Conservation (phyloP, 352 stramenopile species). For the Albugo candida region DNA sequence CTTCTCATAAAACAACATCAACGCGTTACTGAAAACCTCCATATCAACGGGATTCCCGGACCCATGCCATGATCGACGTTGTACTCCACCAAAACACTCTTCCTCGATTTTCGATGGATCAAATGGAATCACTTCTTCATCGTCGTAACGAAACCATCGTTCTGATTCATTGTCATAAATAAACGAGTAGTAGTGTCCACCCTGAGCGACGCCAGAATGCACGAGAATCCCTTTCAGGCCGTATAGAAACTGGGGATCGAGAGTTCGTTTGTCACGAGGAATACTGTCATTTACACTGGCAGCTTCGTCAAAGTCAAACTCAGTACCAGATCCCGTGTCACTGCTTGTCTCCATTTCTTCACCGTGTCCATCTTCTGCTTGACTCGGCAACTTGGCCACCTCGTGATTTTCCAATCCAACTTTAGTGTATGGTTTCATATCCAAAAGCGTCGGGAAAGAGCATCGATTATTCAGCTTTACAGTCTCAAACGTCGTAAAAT, state of each 20-base stretch:
- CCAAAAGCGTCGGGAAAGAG: conserved; percentile 93
- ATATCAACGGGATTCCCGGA: conserved; percentile 92
- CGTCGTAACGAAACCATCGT: conserved; percentile 98
- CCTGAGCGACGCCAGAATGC: conserved; percentile 95
- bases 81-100: conserved; percentile 96
- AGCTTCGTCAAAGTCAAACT: neutral
- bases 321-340: neutral
- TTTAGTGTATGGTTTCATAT: conserved; percentile 98
- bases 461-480: conserved; percentile 98
- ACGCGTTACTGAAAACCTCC: conserved; percentile 95
- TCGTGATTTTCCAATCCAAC: conserved; percentile 90
- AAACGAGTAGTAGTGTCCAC: conserved; percentile 97
- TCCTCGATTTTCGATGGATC: conserved; percentile 90
- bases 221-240: conserved; percentile 94
- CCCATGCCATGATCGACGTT: conserved; percentile 85
- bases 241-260: conserved; percentile 91
- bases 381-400: conserved; percentile 11
- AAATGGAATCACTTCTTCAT: conserved; percentile 97
- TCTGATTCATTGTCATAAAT: conserved; percentile 77
- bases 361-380: conserved; percentile 20
- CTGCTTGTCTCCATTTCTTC: conserved; percentile 23
- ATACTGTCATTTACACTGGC: neutral
- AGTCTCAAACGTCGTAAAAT: conserved; percentile 98
- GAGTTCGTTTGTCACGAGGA: neutral
- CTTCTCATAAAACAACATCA: conserved; percentile 99